Percentiles rank a stretch among this genome's conserved stretches.
Conservation (phyloP, 306 rosid species). For the Arachis hypogaea region DNA sequence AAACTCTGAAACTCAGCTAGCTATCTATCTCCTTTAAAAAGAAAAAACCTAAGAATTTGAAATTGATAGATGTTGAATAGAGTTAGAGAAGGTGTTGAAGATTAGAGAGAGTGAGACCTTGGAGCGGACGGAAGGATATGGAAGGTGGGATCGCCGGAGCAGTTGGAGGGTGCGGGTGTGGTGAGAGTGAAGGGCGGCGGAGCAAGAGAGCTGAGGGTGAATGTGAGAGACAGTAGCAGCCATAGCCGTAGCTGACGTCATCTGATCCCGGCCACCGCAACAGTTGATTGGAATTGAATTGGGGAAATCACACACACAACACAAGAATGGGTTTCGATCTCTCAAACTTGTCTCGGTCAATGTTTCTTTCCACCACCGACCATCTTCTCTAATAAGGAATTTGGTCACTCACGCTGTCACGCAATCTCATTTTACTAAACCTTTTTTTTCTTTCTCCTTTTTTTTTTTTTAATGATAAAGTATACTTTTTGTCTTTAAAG, state of each 20-base stretch:
- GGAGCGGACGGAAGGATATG: not conserved
- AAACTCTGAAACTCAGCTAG: not conserved
- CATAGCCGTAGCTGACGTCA: constrained; percentile 1
- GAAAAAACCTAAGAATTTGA: not conserved
- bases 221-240: constrained; percentile 3
- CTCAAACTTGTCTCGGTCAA: no score
- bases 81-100: not conserved
- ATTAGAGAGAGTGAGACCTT: not conserved
- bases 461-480: no score
- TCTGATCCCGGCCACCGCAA: not conserved
- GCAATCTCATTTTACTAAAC: no score
- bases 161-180: not conserved
- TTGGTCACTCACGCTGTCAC: no score
- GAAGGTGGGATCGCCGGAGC: not conserved
- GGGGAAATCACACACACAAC: no score
- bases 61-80: not conserved
- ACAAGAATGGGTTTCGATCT: no score
- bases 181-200: not conserved
- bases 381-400: no score
- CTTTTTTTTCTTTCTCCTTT: no score
- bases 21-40: no score
- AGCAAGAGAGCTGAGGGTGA: not conserved
- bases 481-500: no score
- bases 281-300: no score
- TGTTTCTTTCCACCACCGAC: no score